Base-by-base conservation (phyloP, 1,284 basidiomycete genomes). In the Ceratobasidium theobromae region DNA sequence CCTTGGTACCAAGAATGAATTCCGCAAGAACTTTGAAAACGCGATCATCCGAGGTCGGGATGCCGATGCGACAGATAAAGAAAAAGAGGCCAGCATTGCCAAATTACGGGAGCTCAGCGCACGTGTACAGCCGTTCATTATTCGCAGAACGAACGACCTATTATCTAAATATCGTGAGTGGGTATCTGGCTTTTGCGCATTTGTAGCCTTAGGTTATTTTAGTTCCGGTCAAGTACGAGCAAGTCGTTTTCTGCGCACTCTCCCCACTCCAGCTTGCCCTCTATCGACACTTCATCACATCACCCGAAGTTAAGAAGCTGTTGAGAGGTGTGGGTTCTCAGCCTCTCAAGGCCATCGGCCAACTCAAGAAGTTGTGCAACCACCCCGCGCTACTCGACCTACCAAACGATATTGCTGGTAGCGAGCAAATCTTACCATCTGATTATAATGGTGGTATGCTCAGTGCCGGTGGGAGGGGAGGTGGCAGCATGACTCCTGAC, bases 221-320 rank as follows among this genome's bases (percentile, higher is more conserved):
- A 97, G 95, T 99, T 46, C 96, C 96, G 2, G 93, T 99, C 79
- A 99, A 99, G 76, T 98, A 99, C 79, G 96, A 99, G 77, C 95
- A 98, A 70, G 97, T 99, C 70, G 97, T 99, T 0, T 99, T 99
- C 78, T 98, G 96, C 76, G 83, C 86, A 52, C 85, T 95, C 14
- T 95, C 94, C 1, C 82, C 88, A 1, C 89, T 99, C 73, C 96
- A 99, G 74, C 80, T 95, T 4, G 82, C 89, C 1, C 80, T 99
- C 2, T 99, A 99, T 76, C 86, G 89, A 41, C 82, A 93, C 49
- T 99, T 99, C 75, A 96, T 98, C 70, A 88, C 88, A 2, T 97
- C 95, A 5, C 94, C 95, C 9, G 93, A 95, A 73, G 97, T 98
- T 72, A 93, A 94, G 75, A 91, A 91, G 14, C 80, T 98, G 16